Percentiles rank a stretch among this genome's conserved stretches.
phyloP scores from a whole-genome alignment of 306 rosid genomes.

The Quercus ilex region DNA sequence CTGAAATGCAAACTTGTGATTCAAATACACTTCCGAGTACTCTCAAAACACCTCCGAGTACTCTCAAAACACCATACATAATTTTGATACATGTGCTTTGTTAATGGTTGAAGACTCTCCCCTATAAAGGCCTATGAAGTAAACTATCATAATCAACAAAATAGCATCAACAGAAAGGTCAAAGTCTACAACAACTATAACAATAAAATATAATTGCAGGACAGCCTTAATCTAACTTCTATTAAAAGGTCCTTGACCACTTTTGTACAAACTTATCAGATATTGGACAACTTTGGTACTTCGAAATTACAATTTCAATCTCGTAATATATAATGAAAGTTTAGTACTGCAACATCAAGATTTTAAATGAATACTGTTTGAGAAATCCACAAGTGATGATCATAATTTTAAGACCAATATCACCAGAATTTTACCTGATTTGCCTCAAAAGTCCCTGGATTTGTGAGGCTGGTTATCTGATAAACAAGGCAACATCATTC shows the following conservation, averaged over 20 bases:
- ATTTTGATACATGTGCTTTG: neutral
- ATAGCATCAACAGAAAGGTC: neutral
- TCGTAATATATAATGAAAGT: neutral
- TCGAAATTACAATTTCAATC: neutral
- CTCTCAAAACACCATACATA: neutral
- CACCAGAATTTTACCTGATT: conserved; percentile 59
- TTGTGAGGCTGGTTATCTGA: conserved; percentile 75
- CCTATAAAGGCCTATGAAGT: neutral
- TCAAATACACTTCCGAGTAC: neutral
- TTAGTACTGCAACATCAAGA: neutral
- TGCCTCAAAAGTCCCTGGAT: conserved; percentile 89
- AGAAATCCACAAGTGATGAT: conserved; percentile 11
- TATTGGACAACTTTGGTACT: neutral
- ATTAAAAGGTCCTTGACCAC: neutral
- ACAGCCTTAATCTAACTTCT: neutral
- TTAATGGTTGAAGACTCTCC: neutral
- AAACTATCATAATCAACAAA: neutral
- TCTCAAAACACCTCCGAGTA: neutral
- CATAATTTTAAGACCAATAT: neutral
- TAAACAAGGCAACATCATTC: conserved; percentile 9
- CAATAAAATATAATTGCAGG: neutral
- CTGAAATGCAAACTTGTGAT: conserved; percentile 43
- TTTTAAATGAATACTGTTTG: neutral
- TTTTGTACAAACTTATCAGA: neutral
- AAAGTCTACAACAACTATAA: neutral